Evolutionary conservation across 495 filamentous ascomycete species (phyloP).

Genomic region (Podospora fimiseda): DNA sequence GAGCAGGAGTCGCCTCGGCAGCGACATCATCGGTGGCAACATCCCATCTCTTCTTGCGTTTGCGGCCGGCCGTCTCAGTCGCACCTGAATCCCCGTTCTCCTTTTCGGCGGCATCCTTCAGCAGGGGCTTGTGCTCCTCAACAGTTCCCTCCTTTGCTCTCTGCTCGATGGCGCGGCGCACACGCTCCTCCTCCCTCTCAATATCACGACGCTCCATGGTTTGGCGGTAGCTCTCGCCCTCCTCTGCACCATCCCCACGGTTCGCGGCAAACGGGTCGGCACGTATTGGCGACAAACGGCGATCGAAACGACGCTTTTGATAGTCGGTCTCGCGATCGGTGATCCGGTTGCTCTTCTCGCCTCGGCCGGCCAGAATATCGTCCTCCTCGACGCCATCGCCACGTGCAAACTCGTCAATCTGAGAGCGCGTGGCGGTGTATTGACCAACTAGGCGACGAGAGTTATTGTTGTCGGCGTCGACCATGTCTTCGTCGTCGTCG

Average conservation of each 20-base stretch:
- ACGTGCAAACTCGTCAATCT: slow-evolving; percentile 90
- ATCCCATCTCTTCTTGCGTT: slow-evolving; percentile 95
- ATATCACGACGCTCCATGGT: slow-evolving; percentile 88
- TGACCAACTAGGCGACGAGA: slow-evolving; percentile 83
- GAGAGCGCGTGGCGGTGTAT: slow-evolving; percentile 85
- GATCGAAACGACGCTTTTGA: slow-evolving; percentile 88
- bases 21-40: slow-evolving; percentile 50
- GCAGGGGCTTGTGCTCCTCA: slow-evolving; percentile 59
- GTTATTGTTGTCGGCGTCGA: slow-evolving; percentile 62
- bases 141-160: slow-evolving; percentile 50
- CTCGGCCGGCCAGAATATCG: slow-evolving; percentile 71
- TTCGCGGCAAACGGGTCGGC: slow-evolving; percentile 84
- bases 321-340: slow-evolving; percentile 93
- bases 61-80: slow-evolving; percentile 57
- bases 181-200: slow-evolving; percentile 89
- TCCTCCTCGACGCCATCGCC: slow-evolving; percentile 84
- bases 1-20: slow-evolving; percentile 29
- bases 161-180: slow-evolving; percentile 73
- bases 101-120: slow-evolving; percentile 60
- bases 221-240: slow-evolving; percentile 70
- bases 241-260: slow-evolving; percentile 54
- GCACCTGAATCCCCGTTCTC: slow-evolving; percentile 67
- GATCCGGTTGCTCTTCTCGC: slow-evolving; percentile 86
- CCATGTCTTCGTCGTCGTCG: slow-evolving; percentile 78
- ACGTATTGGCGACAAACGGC: slow-evolving; percentile 78